Evolutionary conservation across 192 early-diverging fungal species (phyloP).

Genomic region (Helicostylum pulchrum): DNA sequence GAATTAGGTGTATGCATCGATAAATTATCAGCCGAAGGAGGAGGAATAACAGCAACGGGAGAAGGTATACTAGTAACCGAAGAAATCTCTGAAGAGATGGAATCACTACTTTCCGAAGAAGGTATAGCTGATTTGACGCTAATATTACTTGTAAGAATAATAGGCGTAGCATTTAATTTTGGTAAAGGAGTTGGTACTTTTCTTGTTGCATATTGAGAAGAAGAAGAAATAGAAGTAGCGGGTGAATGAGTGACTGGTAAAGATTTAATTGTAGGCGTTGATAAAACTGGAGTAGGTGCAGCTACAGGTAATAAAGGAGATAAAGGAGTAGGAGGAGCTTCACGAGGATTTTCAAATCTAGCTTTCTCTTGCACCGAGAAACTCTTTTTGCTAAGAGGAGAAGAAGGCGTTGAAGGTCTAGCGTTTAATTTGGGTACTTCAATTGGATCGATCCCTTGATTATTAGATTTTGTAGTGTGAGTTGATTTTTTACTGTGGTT

Average conservation of each 20-base stretch:
- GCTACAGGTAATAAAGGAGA: constrained; percentile 5
- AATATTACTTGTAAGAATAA: constrained; percentile 20
- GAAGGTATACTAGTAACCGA: constrained; percentile 15
- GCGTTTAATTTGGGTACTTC: constrained; percentile 6
- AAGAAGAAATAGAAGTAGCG: too few species aligned
- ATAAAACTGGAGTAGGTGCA: constrained; percentile 21
- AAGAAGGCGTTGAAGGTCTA: constrained; percentile 7
- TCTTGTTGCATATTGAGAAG: too few species aligned
- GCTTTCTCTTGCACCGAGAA: constrained; percentile 7
- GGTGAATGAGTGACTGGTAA: too few species aligned
- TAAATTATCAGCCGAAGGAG: background rate
- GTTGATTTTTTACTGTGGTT: background rate
- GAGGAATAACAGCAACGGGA: background rate
- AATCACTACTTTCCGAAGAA: constrained; percentile 27
- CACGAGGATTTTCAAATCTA: constrained; percentile 32
- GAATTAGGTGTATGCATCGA: constrained; percentile 2
- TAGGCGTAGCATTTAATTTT: background rate
- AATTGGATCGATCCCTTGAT: background rate
- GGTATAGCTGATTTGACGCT: constrained; percentile 4
- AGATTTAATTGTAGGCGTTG: constrained; percentile 6
- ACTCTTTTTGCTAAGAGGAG: constrained; percentile 10
- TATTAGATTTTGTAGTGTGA: background rate
- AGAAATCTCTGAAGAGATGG: constrained; percentile 17
- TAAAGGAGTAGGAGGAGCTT: constrained; percentile 16
- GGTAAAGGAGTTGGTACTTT: background rate